phyloP scores from a whole-genome alignment of 306 rosid genomes.

The Myrica gale region DNA sequence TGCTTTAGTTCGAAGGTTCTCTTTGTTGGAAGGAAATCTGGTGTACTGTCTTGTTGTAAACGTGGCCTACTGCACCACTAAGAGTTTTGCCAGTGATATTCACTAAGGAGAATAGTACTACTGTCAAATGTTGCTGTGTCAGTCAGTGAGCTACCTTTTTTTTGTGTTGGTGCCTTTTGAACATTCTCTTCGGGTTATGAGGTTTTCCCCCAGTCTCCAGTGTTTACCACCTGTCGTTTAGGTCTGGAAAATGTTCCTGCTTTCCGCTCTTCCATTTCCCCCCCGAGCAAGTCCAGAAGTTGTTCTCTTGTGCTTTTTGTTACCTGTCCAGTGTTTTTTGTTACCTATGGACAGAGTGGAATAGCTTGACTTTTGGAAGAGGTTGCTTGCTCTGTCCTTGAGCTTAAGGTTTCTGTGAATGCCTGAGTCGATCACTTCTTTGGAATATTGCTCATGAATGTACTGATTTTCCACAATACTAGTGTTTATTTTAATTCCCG shows the following conservation, averaged over 20 bases:
- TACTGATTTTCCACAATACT: not conserved
- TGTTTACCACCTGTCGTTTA: not conserved
- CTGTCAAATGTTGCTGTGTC: not conserved
- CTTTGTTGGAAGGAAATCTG: not conserved
- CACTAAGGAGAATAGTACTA: no score
- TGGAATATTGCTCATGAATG: not conserved
- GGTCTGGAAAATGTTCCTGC: no score
- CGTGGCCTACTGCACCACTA: not conserved
- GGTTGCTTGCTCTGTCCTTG: not conserved
- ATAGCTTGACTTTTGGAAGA: not conserved
- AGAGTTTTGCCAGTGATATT: no score
- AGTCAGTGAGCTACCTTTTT: not conserved
- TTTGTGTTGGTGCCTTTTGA: not conserved
- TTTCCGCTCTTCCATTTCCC: no score
- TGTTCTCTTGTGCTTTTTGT: not conserved
- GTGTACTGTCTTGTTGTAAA: not conserved
- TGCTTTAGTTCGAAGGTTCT: constrained; percentile 6
- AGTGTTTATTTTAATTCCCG: not conserved
- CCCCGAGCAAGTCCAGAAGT: not conserved
- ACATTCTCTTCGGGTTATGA: not conserved
- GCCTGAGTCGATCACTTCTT: not conserved
- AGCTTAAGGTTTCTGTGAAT: not conserved
- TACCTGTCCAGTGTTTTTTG: not conserved
- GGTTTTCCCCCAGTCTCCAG: not conserved
- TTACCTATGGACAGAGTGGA: not conserved